Evolutionary conservation across 306 rosid genomes (phyloP), one percentile per base, ranked within the genome.

Genomic region (Oxytropis ochrocephala): DNA sequence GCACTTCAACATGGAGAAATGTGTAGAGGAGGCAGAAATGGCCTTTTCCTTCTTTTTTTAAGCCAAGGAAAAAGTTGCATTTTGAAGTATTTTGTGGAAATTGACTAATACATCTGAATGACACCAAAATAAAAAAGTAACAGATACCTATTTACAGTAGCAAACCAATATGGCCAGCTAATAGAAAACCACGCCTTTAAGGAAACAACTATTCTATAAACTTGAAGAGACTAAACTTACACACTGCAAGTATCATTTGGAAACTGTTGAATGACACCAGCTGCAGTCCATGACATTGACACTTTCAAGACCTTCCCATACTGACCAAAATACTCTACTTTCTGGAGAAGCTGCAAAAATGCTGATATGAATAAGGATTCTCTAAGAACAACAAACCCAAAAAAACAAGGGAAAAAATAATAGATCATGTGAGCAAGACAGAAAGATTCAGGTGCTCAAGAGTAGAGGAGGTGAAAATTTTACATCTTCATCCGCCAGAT

Each of bases 231-330:
- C 54, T 70, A 11, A 42, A 83, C 99, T 91, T 89, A 95, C 99
- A 91, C 99, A 91, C 99, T 95, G 83, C 99, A 95, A 41, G 99
- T 89, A 79, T 83, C 89, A 81, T 91, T 95, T 32, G 94, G 96
- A 89, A 89, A 91, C 81, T 91, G 99, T 67, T 95, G 99, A 83
- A 95, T 86, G 74, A 87, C 85, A 24, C 99, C 99, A 79, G 96
- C 85, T 24, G 99, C 91, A 0, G 99, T 95, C 75, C 99, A 89
- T 57, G 97, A 91, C 97, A 95, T 95, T 3, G 99, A 95, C 46
- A 95, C 99, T 83, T 95, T 95, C 60, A 89, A 82, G 77, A 95
- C 97, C 89, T 91, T 91, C 68, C 99, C 99, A 80, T 95, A 95
- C 85, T 91, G 99, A 82, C 91, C 90, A 87, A 95, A 95, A 74